phyloP scores from a whole-genome alignment of 163 green algal genomes.

The Prototheca stagnorum region DNA sequence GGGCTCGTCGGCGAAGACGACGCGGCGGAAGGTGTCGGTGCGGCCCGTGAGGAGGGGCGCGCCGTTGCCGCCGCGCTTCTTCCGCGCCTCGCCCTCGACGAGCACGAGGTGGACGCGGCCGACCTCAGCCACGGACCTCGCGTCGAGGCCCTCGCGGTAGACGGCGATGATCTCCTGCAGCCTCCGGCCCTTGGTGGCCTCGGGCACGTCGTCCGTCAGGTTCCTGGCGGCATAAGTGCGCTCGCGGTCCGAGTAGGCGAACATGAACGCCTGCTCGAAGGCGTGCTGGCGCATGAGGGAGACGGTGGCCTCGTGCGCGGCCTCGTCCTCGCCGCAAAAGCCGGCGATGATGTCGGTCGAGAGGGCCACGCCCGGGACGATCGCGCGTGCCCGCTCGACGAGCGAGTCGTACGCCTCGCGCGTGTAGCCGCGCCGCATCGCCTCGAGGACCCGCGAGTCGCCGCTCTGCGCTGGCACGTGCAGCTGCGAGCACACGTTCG shows the following conservation, averaged over 20 bases:
- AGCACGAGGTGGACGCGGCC: conserved; percentile 50
- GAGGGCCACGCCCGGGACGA: conserved; percentile 49
- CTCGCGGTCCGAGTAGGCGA: conserved; percentile 63
- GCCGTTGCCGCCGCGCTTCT: neutral
- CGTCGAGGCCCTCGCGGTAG: conserved; percentile 28
- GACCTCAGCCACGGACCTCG: conserved; percentile 20
- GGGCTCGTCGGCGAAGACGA: conserved; percentile 20
- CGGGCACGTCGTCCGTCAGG: conserved; percentile 41
- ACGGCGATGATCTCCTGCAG: conserved; percentile 48
- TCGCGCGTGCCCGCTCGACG: conserved; percentile 27
- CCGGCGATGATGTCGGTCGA: conserved; percentile 83
- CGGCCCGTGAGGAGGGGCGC: conserved; percentile 38
- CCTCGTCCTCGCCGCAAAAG: conserved; percentile 79
- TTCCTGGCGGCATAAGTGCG: conserved; percentile 64
- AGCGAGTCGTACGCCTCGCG: conserved; percentile 70
- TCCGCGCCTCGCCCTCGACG: conserved; percentile 37
- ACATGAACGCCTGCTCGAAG: conserved; percentile 78
- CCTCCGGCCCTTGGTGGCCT: conserved; percentile 44
- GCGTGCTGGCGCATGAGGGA: conserved; percentile 39
- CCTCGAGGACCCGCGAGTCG: conserved; percentile 37
- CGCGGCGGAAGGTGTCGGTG: conserved; percentile 50
- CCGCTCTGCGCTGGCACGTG: conserved; percentile 87
- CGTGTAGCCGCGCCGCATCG: conserved; percentile 70
- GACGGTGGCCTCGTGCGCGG: conserved; percentile 57
- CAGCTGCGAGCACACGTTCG: conserved; percentile 72